Evolutionary conservation across 2,329 filamentous ascomycete species (phyloP).

Genomic region (Madurella fahalii): DNA sequence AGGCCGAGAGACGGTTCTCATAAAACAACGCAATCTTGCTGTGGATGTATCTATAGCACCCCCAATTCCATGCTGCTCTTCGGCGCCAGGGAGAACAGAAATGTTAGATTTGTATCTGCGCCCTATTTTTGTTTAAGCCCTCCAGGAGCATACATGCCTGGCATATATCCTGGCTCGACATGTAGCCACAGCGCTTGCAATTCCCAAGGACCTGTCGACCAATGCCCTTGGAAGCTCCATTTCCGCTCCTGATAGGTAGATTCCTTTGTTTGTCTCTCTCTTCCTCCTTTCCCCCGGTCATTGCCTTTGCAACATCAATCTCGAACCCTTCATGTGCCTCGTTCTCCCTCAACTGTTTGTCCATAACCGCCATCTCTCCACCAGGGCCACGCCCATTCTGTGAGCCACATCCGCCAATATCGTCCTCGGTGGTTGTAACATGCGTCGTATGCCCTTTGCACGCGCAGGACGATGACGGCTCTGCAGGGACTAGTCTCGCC

Average conservation of each 20-base stretch:
- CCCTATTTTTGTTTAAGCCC: conserved; percentile 76
- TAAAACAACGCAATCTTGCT: conserved; percentile 29
- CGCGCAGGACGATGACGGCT: conserved; percentile 44
- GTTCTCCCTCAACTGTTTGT: conserved; percentile 64
- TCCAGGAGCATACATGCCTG: conserved; percentile 91
- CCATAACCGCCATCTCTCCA: conserved; percentile 78
- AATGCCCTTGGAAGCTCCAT: conserved; percentile 26
- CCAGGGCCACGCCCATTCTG: conserved; percentile 62
- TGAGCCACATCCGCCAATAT: conserved; percentile 70
- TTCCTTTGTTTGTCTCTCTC: conserved; percentile 26
- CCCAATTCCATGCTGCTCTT: conserved; percentile 4
- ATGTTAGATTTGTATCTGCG: conserved; percentile 51
- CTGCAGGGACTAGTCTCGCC: conserved; percentile 74
- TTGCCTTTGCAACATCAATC: conserved; percentile 56
- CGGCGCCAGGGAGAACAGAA: conserved; percentile 10
- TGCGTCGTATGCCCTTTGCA: conserved; percentile 41
- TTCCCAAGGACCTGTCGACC: conserved; percentile 66
- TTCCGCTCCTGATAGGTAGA: conserved; percentile 23
- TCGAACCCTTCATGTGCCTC: conserved; percentile 59
- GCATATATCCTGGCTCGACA: conserved; percentile 90
- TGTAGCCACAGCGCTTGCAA: conserved; percentile 86
- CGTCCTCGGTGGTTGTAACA: conserved; percentile 48
- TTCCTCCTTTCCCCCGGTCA: conserved; percentile 34
- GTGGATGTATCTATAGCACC: conserved; percentile 8
- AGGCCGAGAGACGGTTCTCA: conserved; percentile 53